Conservation (phyloP, 495 filamentous ascomycete genomes). For the Penicillium waksmanii region DNA sequence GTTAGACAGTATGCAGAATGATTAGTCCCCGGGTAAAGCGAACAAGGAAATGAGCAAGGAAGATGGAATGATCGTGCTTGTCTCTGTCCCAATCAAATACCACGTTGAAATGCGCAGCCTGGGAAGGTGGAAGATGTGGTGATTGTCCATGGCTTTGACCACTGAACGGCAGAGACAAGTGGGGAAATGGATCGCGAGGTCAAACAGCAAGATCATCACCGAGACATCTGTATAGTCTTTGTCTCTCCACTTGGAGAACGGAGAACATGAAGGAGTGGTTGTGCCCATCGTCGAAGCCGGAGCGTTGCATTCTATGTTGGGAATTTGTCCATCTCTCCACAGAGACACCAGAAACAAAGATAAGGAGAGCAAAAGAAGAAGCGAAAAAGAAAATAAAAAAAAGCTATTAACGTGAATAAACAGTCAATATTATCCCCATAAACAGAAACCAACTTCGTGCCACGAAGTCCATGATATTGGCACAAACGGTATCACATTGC, state of each 20-base stretch:
- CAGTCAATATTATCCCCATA: conserved; percentile 53
- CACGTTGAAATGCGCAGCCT: background rate
- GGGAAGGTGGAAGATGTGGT: background rate
- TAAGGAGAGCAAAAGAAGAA: conserved; percentile 18
- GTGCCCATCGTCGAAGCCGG: conserved; percentile 29
- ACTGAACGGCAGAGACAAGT: background rate
- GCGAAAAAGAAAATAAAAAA: conserved; percentile 33
- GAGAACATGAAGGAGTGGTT: conserved; percentile 11
- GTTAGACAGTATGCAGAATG: background rate
- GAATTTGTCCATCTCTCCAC: conserved; percentile 26
- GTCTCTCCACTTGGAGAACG: conserved; percentile 5
- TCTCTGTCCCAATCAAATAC: conserved; percentile 4
- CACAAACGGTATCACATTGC: conserved; percentile 45
- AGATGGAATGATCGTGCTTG: conserved; percentile 9
- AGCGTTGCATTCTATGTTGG: conserved; percentile 31
- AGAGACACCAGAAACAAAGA: conserved; percentile 33
- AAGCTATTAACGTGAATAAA: conserved; percentile 57
- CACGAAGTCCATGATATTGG: conserved; percentile 47
- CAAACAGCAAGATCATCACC: too few species aligned
- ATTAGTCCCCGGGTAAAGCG: conserved; percentile 14
- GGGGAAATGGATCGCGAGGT: background rate
- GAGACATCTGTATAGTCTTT: conserved; percentile 1
- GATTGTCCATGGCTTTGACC: background rate
- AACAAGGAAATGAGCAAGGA: conserved; percentile 20
- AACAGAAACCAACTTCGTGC: conserved; percentile 46